Conservation (phyloP, 441 rosid genomes). For the Erodium texanum region DNA sequence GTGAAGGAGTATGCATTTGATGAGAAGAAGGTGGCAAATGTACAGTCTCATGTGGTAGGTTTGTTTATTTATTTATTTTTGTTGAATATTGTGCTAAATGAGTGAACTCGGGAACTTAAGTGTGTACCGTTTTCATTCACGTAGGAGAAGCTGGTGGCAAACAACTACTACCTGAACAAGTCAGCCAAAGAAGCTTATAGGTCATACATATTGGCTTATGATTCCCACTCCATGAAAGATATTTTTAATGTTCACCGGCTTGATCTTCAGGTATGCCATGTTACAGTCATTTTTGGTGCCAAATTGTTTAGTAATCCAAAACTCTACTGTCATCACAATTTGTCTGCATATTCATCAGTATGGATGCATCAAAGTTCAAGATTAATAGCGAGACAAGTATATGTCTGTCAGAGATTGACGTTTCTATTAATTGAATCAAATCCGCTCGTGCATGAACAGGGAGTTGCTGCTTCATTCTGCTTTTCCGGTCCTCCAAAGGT, state of each 20-base stretch:
- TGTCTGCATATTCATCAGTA: not conserved
- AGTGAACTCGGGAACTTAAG: constrained; percentile 10
- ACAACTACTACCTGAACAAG: constrained; percentile 64
- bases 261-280: constrained; percentile 59
- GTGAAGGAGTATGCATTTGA: constrained; percentile 86
- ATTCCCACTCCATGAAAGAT: constrained; percentile 90
- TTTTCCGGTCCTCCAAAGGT: constrained; percentile 91
- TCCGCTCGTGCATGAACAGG: constrained; percentile 40
- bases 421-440: not conserved
- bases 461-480: constrained; percentile 84
- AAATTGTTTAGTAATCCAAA: not conserved
- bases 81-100: not conserved
- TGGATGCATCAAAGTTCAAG: not conserved
- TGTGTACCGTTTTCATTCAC: constrained; percentile 13
- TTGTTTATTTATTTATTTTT: constrained; percentile 12
- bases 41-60: constrained; percentile 72
- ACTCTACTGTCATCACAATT: no score
- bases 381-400: not conserved
- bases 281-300: not conserved
- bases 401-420: not conserved
- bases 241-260: constrained; percentile 91
- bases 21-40: constrained; percentile 74
- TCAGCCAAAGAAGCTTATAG: constrained; percentile 92
- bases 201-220: constrained; percentile 82
- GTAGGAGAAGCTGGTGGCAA: constrained; percentile 80